Base-by-base conservation (phyloP, 2,329 filamentous ascomycete species). In the Bipolaris oryzae region DNA sequence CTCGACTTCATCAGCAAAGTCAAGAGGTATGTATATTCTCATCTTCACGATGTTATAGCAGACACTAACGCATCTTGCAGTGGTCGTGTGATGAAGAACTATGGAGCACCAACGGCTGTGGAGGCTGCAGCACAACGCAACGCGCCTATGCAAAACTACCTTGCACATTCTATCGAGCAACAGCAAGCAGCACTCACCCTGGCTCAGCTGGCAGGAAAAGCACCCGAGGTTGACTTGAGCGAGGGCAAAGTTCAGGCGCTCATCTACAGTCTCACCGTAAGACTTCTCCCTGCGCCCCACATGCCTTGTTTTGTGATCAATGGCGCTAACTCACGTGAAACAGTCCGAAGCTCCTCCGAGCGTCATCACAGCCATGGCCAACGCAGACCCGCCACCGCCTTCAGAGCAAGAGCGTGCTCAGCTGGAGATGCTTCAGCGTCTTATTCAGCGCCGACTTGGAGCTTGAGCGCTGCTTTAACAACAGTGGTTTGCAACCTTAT, bases 101-200 rank as follows among this genome's bases (percentile, higher is more conserved):
- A 53, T 15, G 55, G 60, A 42, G 53, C 58, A 37, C 62, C 45
- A 42, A 60, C 64, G 37, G 46, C 54, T 20, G 54, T 53, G 39
- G 61, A 53, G 39, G 49, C 37, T 44, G 58, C 59, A 53, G 63
- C 60, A 25, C 65, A 64, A 48, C 68, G 63, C 60, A 66, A 69
- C 52, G 55, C 61, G 31, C 65, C 67, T 23, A 66, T 71, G 59
- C 62, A 72, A 52, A 57, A 66, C 39, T 72, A 74, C 49, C 60
- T 70, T 37, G 65, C 65, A 58, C 71, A 68, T 45, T 60, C 73
- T 33, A 63, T 90, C 18, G 80, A 83, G 50, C 85, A 90, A 72
- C 83, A 89, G 69, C 87, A 90, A 69, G 83, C 86, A 41, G 87
- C 87, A 4, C 80, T 91, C 57, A 87, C 85, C 58, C 79, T 92